These are phyloP conservation scores for Brassica balearica DNA, from an alignment of 441 rosid species.

Conservation along the genomic window DNA sequence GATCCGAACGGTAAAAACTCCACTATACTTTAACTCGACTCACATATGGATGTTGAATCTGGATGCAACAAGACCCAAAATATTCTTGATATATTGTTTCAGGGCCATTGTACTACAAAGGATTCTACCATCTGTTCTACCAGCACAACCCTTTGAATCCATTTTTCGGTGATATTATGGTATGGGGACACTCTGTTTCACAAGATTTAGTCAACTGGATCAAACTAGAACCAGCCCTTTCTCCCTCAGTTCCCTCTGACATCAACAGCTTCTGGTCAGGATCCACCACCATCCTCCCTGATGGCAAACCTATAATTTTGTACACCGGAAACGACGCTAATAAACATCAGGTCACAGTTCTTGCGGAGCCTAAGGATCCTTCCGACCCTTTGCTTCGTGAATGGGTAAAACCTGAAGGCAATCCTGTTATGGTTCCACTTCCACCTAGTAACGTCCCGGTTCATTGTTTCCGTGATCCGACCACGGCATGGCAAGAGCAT, in stretches of 20 bases:
- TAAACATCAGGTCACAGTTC: constrained; percentile 49
- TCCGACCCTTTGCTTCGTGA: constrained; percentile 58
- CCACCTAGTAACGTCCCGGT: constrained; percentile 21
- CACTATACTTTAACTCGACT: neutral
- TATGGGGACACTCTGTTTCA: constrained; percentile 67
- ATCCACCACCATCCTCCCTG: constrained; percentile 52
- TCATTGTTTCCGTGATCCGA: constrained; percentile 58
- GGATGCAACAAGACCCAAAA: neutral
- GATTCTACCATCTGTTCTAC: constrained; percentile 61
- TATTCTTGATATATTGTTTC: constrained; percentile 20
- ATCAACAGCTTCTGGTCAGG: constrained; percentile 61
- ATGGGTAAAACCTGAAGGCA: constrained; percentile 55
- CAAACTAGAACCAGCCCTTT: constrained; percentile 50
- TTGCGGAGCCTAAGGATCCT: constrained; percentile 52
- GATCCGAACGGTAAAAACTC: constrained; percentile 43
- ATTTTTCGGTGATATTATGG: constrained; percentile 39
- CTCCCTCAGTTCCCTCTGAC: constrained; percentile 49
- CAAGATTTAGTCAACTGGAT: constrained; percentile 61
- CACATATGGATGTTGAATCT: constrained; percentile 1
- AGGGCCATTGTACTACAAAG: constrained; percentile 62
- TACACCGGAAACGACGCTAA: constrained; percentile 48
- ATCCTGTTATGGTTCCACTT: constrained; percentile 53
- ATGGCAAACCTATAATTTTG: constrained; percentile 50
- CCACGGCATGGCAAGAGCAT: constrained; percentile 56
- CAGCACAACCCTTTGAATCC: constrained; percentile 56